These are phyloP conservation scores for Picocystis sp. DNA, from an alignment of 163 green algal genomes.

Conservation along the genomic window DNA sequence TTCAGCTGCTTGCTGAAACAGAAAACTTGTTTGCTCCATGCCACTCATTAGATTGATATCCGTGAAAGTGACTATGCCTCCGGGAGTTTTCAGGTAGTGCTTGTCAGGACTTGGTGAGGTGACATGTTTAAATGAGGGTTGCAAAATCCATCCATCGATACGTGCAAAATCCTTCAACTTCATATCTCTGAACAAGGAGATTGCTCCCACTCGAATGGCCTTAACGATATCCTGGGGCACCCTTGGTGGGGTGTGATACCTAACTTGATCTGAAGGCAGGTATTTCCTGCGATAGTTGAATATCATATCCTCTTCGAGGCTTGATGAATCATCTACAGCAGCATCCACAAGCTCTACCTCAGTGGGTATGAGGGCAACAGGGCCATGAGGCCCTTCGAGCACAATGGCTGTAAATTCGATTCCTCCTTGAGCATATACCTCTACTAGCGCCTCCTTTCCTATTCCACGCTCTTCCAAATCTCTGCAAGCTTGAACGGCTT, in stretches of 20 bases:
- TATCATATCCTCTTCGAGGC: slow-evolving; percentile 4
- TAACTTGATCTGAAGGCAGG: slow-evolving; percentile 23
- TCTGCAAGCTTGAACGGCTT: slow-evolving; percentile 5
- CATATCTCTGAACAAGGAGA: slow-evolving; percentile 18
- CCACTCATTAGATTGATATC: slow-evolving; percentile 28
- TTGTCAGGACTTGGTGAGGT: neutral
- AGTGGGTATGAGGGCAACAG: slow-evolving; percentile 18
- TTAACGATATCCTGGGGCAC: slow-evolving; percentile 2
- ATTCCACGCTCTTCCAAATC: neutral
- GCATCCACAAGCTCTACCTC: slow-evolving; percentile 16
- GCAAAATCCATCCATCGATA: slow-evolving; percentile 26
- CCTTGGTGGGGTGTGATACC: slow-evolving; percentile 20
- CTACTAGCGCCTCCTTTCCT: slow-evolving; percentile 11
- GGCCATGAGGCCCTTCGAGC: slow-evolving; percentile 9
- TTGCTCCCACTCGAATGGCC: slow-evolving; percentile 12
- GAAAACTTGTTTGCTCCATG: slow-evolving; percentile 30
- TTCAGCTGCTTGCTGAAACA: slow-evolving; percentile 25
- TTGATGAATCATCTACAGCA: neutral
- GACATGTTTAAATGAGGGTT: slow-evolving; percentile 6
- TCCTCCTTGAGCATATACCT: slow-evolving; percentile 17
- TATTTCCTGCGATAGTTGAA: slow-evolving; percentile 33
- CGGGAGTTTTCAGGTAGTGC: slow-evolving; percentile 2
- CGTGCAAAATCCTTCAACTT: slow-evolving; percentile 21
- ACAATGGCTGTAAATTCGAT: slow-evolving; percentile 29
- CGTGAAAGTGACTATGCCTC: slow-evolving; percentile 14